Evolutionary conservation across 768 basidiomycete species (phyloP), one percentile per base, ranked within the genome.

Genomic region (Cystobasidium ongulense): DNA sequence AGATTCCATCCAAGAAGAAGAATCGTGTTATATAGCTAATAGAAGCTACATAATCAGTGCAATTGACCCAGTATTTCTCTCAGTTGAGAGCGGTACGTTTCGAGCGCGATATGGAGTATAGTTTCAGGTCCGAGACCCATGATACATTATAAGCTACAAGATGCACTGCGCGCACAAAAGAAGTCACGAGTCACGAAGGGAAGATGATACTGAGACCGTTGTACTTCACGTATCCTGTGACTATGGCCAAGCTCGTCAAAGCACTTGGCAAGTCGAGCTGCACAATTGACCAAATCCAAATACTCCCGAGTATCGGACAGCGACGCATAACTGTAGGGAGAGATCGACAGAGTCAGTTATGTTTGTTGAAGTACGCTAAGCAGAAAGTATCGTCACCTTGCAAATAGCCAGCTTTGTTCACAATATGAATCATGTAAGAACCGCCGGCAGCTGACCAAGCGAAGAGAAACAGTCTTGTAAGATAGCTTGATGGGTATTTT

Each of bases 211-310:
- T 43, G 13, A 73, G 46, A 10, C 61, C 61, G 10, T 73, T 62
- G 29, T 46, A 63, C 41, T 63, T 63, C 35, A 73, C 71, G 23
- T 23, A 73, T 13, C 25, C 71, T 59, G 33, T 27, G 11, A 73
- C 71, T 39, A 33, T 63, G n/a, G 61, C 61, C 29, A 73, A 46
- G 39, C 53, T 63, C 29, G 35, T n/a, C 15, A 62, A n/a, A 15
- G 71, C 71, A 41, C 29, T 29, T 1, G 50, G 31, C 5, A 73
- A 31, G 33, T 73, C 71, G 25, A 73, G 71, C 62, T 73, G 71
- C n/a, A 73, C 71, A 27, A 73, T 63, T 33, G 71, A 31, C 59
- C 61, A 73, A 3, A 73, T 29, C 71, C 71, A 73, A 15, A 73
- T 29, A 8, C 33, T 63, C 8, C 71, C 71, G 13, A 73, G 61